phyloP scores from a whole-genome alignment of 768 basidiomycete genomes.

The Gyrodon lividus region DNA sequence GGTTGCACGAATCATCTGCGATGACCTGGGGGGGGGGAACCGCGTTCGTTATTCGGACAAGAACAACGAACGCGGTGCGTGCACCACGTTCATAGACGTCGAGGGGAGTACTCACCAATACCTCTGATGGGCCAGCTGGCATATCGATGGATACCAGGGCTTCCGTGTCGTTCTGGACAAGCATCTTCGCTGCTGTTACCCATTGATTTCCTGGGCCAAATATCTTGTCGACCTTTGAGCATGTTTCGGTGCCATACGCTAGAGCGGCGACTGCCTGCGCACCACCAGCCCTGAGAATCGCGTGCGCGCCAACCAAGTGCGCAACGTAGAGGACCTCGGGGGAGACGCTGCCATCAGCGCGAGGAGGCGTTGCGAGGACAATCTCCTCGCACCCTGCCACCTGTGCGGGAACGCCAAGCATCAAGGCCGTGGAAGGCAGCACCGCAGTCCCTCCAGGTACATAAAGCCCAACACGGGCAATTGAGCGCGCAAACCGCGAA shows the following conservation, averaged over 20 bases:
- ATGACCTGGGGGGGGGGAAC: slow-evolving; percentile 65
- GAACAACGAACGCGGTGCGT: slow-evolving; percentile 38
- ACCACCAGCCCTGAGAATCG: slow-evolving; percentile 92
- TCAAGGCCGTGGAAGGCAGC: slow-evolving; percentile 93
- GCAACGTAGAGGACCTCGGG: slow-evolving; percentile 99
- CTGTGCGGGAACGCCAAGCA: slow-evolving; percentile 97
- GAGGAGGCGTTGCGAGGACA: slow-evolving; percentile 94
- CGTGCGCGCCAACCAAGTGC: slow-evolving; percentile 83
- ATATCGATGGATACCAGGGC: slow-evolving; percentile 97
- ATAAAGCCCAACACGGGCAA: slow-evolving; percentile 93
- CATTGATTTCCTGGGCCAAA: slow-evolving; percentile 99
- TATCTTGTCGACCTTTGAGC: slow-evolving; percentile 98
- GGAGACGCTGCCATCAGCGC: slow-evolving; percentile 87
- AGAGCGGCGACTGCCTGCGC: slow-evolving; percentile 95
- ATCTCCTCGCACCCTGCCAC: slow-evolving; percentile 93
- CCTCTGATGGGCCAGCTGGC: slow-evolving; percentile 98
- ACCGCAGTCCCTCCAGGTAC: slow-evolving; percentile 97
- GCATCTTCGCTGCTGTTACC: slow-evolving; percentile 99
- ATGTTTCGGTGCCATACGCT: slow-evolving; percentile 93
- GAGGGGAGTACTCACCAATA: slow-evolving; percentile 58
- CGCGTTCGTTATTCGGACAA: slow-evolving; percentile 34
- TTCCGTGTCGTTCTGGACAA: slow-evolving; percentile 97
- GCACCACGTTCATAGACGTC: slow-evolving; percentile 58
- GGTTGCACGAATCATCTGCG: slow-evolving; percentile 82
- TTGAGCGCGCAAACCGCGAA: slow-evolving; percentile 92